Evolutionary conservation across 805 yeast genomes (phyloP).

Genomic region (Yarrowia sp.): DNA sequence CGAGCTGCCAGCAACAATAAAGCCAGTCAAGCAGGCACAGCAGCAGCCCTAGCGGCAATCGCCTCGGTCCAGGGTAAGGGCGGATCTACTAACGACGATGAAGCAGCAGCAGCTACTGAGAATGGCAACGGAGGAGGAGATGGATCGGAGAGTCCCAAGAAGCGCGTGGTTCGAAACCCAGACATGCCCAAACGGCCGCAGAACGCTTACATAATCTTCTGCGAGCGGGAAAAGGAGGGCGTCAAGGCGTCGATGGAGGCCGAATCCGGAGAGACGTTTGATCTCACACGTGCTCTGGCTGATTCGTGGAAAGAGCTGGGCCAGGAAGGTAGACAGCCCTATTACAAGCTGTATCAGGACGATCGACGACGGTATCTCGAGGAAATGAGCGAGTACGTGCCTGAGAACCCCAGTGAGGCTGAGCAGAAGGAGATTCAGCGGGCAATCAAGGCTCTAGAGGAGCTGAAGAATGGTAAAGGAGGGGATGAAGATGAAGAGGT

Average conservation of each 20-base stretch:
- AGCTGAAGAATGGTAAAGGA: conserved; percentile 41
- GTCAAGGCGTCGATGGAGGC: conserved; percentile 66
- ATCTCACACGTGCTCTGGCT: conserved; percentile 77
- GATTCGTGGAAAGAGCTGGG: conserved; percentile 84
- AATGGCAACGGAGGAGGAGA: not conserved
- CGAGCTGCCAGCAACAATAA: conserved; percentile 13
- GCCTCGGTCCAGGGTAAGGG: conserved; percentile 32
- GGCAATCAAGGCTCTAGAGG: conserved; percentile 44
- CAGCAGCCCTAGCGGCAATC: conserved; percentile 10
- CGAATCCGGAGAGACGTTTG: conserved; percentile 58
- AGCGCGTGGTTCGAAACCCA: conserved; percentile 67
- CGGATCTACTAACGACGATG: not conserved
- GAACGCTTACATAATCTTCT: conserved; percentile 85
- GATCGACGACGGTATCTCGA: conserved; percentile 76
- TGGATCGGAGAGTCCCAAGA: conserved; percentile 12
- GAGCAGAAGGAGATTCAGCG: conserved; percentile 45
- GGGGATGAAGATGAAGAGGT: not conserved
- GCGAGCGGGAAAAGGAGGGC: conserved; percentile 83
- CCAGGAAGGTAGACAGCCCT: conserved; percentile 73
- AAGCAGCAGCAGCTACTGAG: no score
- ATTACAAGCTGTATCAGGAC: conserved; percentile 74
- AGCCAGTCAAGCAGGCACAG: conserved; percentile 16
- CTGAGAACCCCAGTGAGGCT: conserved; percentile 44
- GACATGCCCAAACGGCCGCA: conserved; percentile 87
- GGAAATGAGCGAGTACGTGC: conserved; percentile 68